phyloP scores from a whole-genome alignment of 306 rosid species.

The Trifolium subterraneum region DNA sequence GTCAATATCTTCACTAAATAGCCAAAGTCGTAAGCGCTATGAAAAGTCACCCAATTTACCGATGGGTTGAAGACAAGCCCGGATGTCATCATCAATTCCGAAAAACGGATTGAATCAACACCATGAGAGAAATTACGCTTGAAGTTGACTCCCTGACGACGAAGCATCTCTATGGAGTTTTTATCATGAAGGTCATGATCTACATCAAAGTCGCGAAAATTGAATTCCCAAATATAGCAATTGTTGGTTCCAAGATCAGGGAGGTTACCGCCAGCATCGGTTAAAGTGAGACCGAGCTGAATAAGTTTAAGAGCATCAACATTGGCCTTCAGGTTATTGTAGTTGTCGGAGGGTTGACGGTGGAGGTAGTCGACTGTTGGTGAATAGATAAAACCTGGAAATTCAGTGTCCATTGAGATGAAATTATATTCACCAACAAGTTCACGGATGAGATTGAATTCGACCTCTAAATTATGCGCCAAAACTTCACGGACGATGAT shows the following conservation, averaged over 20 bases:
- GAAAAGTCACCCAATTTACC: neutral
- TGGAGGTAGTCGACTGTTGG: neutral
- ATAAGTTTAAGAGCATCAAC: neutral
- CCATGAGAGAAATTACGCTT: neutral
- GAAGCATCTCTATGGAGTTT: neutral
- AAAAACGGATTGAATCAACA: neutral
- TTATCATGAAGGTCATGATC: neutral
- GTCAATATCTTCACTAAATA: neutral
- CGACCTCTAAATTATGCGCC: neutral
- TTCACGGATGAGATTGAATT: neutral
- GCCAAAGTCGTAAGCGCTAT: neutral
- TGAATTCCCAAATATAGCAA: neutral
- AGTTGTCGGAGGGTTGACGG: neutral
- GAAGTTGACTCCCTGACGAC: neutral
- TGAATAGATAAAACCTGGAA: neutral
- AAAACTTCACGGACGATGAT: neutral
- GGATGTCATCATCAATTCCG: neutral
- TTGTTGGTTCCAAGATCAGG: neutral
- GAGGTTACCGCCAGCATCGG: neutral
- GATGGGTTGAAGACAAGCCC: neutral
- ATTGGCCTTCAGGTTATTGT: neutral
- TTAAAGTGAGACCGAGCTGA: neutral
- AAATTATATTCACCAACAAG: too few relatives aligned
- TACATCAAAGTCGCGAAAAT: neutral
- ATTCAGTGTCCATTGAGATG: neutral